phyloP scores from a whole-genome alignment of 2,329 filamentous ascomycete species.

The Aspergillus alliaceus region DNA sequence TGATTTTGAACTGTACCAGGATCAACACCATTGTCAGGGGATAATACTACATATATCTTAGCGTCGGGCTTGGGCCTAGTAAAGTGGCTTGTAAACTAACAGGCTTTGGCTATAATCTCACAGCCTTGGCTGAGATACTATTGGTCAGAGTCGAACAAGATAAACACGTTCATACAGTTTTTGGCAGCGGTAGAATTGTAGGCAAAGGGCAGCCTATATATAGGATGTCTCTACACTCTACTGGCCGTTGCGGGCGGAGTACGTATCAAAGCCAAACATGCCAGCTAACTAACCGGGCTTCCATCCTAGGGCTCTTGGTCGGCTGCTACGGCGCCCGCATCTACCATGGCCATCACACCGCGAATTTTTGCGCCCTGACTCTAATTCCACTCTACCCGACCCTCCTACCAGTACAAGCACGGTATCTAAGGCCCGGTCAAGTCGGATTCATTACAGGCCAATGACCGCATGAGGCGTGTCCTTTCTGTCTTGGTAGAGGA shows the following conservation, averaged over 20 bases:
- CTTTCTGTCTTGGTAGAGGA: not conserved
- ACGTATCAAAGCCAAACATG: no score
- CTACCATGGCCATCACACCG: no score
- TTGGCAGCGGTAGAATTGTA: conserved; percentile 51
- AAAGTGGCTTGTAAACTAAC: conserved; percentile 44
- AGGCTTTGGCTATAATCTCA: conserved; percentile 48
- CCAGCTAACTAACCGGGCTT: no score
- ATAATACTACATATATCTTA: conserved; percentile 56
- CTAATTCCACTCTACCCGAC: no score
- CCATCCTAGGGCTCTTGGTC: no score
- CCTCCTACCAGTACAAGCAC: no score
- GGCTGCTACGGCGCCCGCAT: no score
- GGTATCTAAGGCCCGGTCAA: no score
- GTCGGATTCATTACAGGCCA: no score
- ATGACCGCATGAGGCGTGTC: not conserved
- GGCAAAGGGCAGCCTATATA: conserved; percentile 48
- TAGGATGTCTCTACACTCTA: no score
- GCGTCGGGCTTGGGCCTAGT: conserved; percentile 52
- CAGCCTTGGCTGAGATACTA: conserved; percentile 38
- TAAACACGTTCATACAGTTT: conserved; percentile 54
- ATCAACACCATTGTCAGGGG: conserved; percentile 51
- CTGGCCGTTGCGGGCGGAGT: no score
- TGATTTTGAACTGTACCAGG: conserved; percentile 41
- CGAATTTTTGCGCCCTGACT: no score
- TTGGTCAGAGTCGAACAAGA: conserved; percentile 60